Evolutionary conservation across 1,139 yeast species (phyloP).

Genomic region (Yamadazyma sp.): DNA sequence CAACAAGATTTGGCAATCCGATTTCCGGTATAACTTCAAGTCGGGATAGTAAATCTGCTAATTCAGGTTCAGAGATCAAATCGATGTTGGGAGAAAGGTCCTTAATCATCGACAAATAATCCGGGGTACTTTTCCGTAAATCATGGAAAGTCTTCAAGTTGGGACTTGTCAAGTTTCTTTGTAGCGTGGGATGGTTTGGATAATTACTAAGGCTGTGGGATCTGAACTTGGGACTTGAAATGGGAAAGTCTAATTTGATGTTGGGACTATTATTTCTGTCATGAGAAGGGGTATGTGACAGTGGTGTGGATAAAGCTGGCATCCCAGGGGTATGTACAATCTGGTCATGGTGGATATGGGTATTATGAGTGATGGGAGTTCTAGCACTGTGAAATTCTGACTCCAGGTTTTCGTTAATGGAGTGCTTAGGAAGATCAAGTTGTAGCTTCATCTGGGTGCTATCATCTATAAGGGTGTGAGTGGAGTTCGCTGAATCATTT

Average conservation of each 20-base stretch:
- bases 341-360: background rate
- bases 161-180: constrained; percentile 13
- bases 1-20: constrained; percentile 27
- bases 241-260: background rate
- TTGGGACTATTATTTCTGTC: background rate
- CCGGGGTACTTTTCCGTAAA: constrained; percentile 8
- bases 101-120: constrained; percentile 9
- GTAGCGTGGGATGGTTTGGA: constrained; percentile 12
- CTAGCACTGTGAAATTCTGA: constrained; percentile 3
- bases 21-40: constrained; percentile 8
- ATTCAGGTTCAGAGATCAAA: constrained; percentile 6
- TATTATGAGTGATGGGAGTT: background rate
- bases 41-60: constrained; percentile 6
- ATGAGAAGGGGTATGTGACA: background rate
- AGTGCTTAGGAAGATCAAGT: constrained; percentile 13
- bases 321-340: background rate
- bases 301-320: too few species aligned
- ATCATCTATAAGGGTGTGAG: constrained; percentile 28
- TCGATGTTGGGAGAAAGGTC: constrained; percentile 10
- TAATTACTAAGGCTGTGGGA: constrained; percentile 14
- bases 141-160: constrained; percentile 14
- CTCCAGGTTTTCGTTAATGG: constrained; percentile 18
- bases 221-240: constrained; percentile 6
- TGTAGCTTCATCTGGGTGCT: constrained; percentile 11
- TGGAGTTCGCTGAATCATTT: constrained; percentile 18